Percentiles rank a stretch among this genome's conserved stretches.
Conservation (phyloP, 2,329 filamentous ascomycete species). For the Fusarium cyanostomum region DNA sequence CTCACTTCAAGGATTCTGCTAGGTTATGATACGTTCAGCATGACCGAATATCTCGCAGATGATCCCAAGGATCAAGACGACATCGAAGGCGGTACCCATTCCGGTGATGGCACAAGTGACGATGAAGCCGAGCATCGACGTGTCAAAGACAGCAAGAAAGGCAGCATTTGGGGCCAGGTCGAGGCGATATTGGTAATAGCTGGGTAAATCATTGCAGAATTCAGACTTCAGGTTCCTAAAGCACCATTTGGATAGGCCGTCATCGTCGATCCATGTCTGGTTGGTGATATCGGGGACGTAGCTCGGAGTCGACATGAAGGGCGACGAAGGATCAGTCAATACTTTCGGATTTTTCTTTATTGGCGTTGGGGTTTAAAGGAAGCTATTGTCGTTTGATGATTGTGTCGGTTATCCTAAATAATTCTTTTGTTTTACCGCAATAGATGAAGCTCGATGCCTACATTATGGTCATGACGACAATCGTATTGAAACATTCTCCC, state of each 20-base stretch:
- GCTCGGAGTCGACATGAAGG: constrained; percentile 7
- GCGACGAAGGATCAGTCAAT: neutral
- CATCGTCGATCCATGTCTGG: constrained; percentile 31
- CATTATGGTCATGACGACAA: neutral
- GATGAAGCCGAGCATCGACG: constrained; percentile 55
- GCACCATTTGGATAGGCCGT: constrained; percentile 41
- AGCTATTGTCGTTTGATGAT: neutral
- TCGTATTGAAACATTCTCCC: too few relatives aligned
- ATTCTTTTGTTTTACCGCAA: constrained; percentile 9
- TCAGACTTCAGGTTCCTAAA: constrained; percentile 38
- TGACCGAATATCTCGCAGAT: constrained; percentile 69
- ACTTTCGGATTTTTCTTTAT: neutral
- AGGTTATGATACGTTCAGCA: constrained; percentile 63
- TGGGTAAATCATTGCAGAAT: constrained; percentile 46
- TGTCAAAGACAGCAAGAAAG: constrained; percentile 60
- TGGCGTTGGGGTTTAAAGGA: too few relatives aligned
- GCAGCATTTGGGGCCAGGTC: constrained; percentile 60
- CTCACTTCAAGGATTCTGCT: constrained; percentile 61
- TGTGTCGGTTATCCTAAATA: neutral
- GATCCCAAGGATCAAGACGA: constrained; percentile 64
- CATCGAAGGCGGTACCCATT: constrained; percentile 59
- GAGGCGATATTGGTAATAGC: constrained; percentile 62
- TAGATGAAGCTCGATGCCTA: too few relatives aligned
- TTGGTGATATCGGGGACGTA: constrained; percentile 31
- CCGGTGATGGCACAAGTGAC: constrained; percentile 54